These are phyloP conservation scores for Salix exigua DNA, from an alignment of 345 rosid species.

Conservation along the genomic window DNA sequence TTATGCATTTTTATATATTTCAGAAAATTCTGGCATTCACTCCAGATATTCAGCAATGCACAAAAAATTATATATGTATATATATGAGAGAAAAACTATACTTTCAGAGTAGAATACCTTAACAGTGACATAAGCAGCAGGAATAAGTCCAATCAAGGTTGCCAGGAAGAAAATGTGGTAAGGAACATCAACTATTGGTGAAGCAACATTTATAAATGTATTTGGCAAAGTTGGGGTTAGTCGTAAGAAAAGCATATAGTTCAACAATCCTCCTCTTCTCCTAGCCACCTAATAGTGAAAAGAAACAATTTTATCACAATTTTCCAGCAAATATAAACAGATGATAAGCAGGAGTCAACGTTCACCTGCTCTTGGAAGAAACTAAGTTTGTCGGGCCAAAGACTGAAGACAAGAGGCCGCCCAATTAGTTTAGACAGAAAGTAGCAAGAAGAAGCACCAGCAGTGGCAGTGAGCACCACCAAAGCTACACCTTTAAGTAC, in stretches of 20 bases:
- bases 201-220: conserved; percentile 87
- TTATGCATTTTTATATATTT: not conserved
- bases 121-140: conserved; percentile 90
- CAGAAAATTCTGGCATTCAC: not conserved
- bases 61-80: too few relatives aligned
- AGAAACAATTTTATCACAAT: conserved; percentile 6
- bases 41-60: not conserved
- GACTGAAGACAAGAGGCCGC: conserved; percentile 65
- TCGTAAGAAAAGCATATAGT: conserved; percentile 87
- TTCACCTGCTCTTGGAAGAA: conserved; percentile 92
- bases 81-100: not conserved
- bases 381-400: conserved; percentile 86
- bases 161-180: conserved; percentile 81
- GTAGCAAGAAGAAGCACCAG: conserved; percentile 94
- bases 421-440: conserved; percentile 84
- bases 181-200: conserved; percentile 87
- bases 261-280: conserved; percentile 62
- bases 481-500: conserved; percentile 79
- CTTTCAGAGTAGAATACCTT: conserved; percentile 41
- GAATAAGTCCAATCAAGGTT: conserved; percentile 78
- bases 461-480: conserved; percentile 80
- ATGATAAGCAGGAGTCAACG: not conserved
- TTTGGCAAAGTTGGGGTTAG: conserved; percentile 90
- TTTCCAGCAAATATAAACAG: not conserved
- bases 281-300: conserved; percentile 60